These are phyloP conservation scores for Suillus decipiens DNA, from an alignment of 768 basidiomycete species.

Conservation along the genomic window DNA sequence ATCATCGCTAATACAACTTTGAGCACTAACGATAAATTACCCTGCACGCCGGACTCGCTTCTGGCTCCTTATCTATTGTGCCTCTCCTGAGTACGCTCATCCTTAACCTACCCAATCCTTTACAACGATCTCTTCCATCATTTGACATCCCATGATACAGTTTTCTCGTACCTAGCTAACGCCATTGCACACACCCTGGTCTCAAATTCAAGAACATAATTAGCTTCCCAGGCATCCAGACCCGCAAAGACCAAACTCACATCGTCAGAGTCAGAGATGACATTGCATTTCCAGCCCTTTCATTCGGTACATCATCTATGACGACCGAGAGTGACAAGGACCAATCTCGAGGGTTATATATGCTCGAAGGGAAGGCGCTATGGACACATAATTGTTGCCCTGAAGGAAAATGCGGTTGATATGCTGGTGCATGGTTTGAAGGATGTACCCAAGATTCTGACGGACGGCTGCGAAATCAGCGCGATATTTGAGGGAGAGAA, in stretches of 20 bases:
- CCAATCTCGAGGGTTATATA: conserved; percentile 83
- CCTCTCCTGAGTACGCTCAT: no score
- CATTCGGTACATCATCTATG: conserved; percentile 59
- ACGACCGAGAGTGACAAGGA: conserved; percentile 86
- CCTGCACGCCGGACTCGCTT: no score
- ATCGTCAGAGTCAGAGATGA: conserved; percentile 69
- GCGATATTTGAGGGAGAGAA: conserved; percentile 87
- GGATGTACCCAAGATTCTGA: conserved; percentile 87
- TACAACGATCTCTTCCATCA: no score
- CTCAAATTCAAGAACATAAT: conserved; percentile 39
- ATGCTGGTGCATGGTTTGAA: conserved; percentile 91
- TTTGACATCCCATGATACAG: no score
- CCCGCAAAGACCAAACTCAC: conserved; percentile 92
- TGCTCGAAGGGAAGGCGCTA: conserved; percentile 83
- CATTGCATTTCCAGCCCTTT: conserved; percentile 56
- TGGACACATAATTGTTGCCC: conserved; percentile 88
- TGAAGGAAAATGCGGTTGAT: conserved; percentile 67
- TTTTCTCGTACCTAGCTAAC: no score
- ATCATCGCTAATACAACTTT: no score
- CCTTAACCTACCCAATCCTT: no score
- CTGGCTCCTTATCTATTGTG: no score
- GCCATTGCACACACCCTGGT: neutral
- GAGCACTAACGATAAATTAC: no score
- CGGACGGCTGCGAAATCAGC: conserved; percentile 78
- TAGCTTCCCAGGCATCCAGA: conserved; percentile 86